Base-by-base conservation (phyloP, 2,329 filamentous ascomycete species). In the Mycosphaerella sp. region DNA sequence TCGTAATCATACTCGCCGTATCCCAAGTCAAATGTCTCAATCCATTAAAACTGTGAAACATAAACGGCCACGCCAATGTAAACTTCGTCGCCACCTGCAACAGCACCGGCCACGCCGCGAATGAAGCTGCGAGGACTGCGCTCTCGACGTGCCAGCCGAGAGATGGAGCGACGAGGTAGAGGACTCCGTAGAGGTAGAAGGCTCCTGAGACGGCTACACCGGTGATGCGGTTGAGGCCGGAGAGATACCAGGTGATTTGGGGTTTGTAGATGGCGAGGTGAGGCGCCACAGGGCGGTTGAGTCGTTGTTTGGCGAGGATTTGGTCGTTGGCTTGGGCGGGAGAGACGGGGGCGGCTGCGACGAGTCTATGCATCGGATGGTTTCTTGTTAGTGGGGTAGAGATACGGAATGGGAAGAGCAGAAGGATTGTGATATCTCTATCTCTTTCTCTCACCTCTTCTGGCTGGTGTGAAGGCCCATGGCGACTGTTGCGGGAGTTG, bases 201-300 rank as follows among this genome's bases (percentile, higher is more conserved):
- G 77, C 74, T 60, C 85, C 87, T 56, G 84, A 85, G 62, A 95
- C 79, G 56, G 79, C 72, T 21, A 68, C 79, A 74, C 89, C 91
- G n/a, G 89, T 92, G 75, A 95, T 83, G 67, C 91, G 89, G 77
- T 90, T 87, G 74, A 88, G 79, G 54, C 78, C 83, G 64, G 83
- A 84, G 63, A 80, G 79, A 72, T 88, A 85, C 85, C 85, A 95
- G 65, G 89, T 93, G 75, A 96, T 87, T 73, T 89, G 83, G 56
- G 86, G 81, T 72, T 83, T 80, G 83, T 96, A 96, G 80, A 95
- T 91, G 67, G 75, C 71, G 59, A 96, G 82, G 70, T 96, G 90
- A 52, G 91, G 91, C 44, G 89, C 80, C 65, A 95, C 79, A 69
- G 91, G 91, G 49, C 91, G 91, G 67, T 80, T 74, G 53, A 85